Evolutionary conservation across 2,329 filamentous ascomycete species (phyloP), one percentile per base, ranked within the genome.

Genomic region (Zelopaecilomyces penicillatus): DNA sequence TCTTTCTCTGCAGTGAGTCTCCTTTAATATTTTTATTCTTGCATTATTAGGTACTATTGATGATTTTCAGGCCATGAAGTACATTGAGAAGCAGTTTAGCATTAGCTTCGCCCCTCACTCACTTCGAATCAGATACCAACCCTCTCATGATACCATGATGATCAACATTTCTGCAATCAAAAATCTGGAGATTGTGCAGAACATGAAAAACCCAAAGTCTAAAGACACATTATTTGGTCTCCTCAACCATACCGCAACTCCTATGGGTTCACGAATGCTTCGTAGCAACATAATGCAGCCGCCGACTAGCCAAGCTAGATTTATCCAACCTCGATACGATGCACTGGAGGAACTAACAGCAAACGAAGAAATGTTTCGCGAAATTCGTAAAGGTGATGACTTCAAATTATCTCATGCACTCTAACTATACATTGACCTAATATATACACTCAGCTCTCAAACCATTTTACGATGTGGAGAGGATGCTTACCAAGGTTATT

Each of bases 121-220:
- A 19, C 75, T 97, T 30, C 80, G 88, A 4, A 84, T 97, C 57
- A 83, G 81, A 50, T 96, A 95, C 54, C 83, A 91, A 56, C 85
- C 89, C 1, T 89, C 88, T 0, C 87, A 95, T 58, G 86, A 91
- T 27, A 87, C 88, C 1, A 95, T 97, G 90, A 87, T 95, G 78
- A 94, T 97, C 54, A 91, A 96, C 56, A 74, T 93, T 3, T 84
- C 87, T 1, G 95, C 90, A 0, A 87, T 96, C 29, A 76, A 83
- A 33, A 88, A 88, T 0, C 71, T 98, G 3, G 93, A 98, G 61
- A 74, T 98, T 5, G 85, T 97, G 28, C 88, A 95, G 56, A 98
- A 96, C 52, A 59, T 90, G 0, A 82, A 86, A 9, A 82, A 84
- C 53, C 58, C 80, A 1, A 89, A 85, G 52, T 95, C 89, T 0